Evolutionary conservation across 352 stramenopile genomes (phyloP), one percentile per base, ranked within the genome.

Genomic region (Globisporangium acanthophoron): DNA sequence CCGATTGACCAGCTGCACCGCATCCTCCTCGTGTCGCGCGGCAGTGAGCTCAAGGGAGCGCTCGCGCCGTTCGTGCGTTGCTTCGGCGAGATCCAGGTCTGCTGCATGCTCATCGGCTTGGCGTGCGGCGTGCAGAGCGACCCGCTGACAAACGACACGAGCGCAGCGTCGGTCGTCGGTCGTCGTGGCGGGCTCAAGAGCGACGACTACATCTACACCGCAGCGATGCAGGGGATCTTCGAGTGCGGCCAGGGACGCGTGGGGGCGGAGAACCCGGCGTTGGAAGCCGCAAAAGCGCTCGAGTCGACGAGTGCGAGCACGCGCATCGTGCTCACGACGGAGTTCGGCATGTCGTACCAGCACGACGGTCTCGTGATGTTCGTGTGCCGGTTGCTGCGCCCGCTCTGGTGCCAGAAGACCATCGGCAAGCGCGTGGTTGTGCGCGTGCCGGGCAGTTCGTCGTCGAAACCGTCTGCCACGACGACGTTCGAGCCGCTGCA

Each of bases 81-180:
- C 54, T 96, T 95, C 54, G 85, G 88, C 40, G 73, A 88, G 49
- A 76, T 90, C 37, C 85, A 96, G 66, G 80, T 94, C 40, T 85
- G 84, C 50, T 88, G 80, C 45, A 97, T 97, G 88, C 83, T 96
- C 48, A 83, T 97, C 40, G 85, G 71, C 0, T 64, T 97, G 33
- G 88, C 88, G 5, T 96, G 87, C 59, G 89, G 88, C 21, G 73
- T 96, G 6, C 80, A 80, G 16, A 91, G 73, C 41, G 88, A 97
- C 48, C 73, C 81, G 21, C 69, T 93, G 9, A 76, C 74, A 6
- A 81, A 58, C 12, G 81, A 92, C 44, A 78, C 64, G 3, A 80
- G 70, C 4, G 73, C 75, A 18, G 83, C 74, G 12, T 74, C 82
- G 1, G 58, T 87, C 44, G 70, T 79, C 2, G 73, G 78, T 24